These are phyloP conservation scores for Trichoderma sp. DNA, from an alignment of 2,329 filamentous ascomycete species.

Conservation along the genomic window DNA sequence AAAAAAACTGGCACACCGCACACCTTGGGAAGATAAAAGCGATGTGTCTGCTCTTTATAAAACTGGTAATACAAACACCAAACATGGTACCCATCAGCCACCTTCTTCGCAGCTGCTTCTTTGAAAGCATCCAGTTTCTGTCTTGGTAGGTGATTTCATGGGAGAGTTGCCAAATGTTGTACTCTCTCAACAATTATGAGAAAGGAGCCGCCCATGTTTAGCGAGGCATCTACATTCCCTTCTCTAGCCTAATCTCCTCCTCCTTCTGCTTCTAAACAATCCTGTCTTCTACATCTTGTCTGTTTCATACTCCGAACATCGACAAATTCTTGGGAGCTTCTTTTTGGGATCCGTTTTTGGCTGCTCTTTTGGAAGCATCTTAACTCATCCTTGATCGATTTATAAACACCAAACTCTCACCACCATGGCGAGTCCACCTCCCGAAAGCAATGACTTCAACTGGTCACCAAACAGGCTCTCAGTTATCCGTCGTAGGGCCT, in stretches of 20 bases:
- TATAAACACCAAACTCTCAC: slow-evolving; percentile 17
- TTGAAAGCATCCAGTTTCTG: not conserved
- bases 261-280: not conserved
- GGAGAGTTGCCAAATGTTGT: not conserved
- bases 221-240: not conserved
- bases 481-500: not conserved
- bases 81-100: not conserved
- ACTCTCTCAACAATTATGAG: not conserved
- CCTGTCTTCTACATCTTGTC: not conserved
- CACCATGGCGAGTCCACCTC: slow-evolving; percentile 1
- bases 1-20: not conserved
- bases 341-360: slow-evolving; percentile 28
- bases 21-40: not conserved
- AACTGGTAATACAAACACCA: not conserved
- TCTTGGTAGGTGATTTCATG: not conserved
- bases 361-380: slow-evolving; percentile 30
- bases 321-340: slow-evolving; percentile 19
- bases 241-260: not conserved
- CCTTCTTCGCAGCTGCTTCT: not conserved
- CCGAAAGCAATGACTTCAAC: not conserved
- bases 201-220: not conserved
- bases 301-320: not conserved
- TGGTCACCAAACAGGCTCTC: not conserved
- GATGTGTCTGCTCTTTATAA: not conserved
- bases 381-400: slow-evolving; percentile 20